phyloP scores from a whole-genome alignment of 306 rosid genomes.

The Ormosia emarginata region DNA sequence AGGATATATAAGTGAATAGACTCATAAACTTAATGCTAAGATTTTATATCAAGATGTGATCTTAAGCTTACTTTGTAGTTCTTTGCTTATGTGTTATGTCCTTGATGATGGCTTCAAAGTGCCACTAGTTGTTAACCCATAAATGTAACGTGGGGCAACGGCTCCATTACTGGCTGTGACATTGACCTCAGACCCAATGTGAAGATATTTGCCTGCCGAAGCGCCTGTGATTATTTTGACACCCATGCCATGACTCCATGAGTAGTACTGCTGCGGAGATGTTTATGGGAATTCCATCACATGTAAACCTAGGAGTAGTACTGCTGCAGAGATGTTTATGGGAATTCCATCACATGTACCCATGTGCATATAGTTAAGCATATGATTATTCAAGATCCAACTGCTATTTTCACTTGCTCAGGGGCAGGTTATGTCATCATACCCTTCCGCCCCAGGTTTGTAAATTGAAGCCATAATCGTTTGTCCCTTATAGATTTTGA shows the following conservation, averaged over 20 bases:
- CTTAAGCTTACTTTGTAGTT: too few relatives aligned
- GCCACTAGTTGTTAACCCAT: slow-evolving; percentile 53
- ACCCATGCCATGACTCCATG: slow-evolving; percentile 41
- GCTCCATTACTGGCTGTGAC: slow-evolving; percentile 64
- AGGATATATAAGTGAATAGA: too few relatives aligned
- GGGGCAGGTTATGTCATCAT: slow-evolving; percentile 58
- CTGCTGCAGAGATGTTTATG: slow-evolving; percentile 55
- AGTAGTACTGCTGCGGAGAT: slow-evolving; percentile 86
- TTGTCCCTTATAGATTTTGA: neutral
- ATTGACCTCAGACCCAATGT: slow-evolving; percentile 49
- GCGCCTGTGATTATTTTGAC: slow-evolving; percentile 77
- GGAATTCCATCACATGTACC: slow-evolving; percentile 64
- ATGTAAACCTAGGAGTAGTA: slow-evolving; percentile 10
- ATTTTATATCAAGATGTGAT: too few relatives aligned
- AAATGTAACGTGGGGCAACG: slow-evolving; percentile 64
- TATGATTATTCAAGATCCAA: slow-evolving; percentile 61
- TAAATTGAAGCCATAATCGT: neutral
- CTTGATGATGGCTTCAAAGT: slow-evolving; percentile 85
- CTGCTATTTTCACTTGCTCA: slow-evolving; percentile 72
- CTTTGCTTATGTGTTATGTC: too few relatives aligned
- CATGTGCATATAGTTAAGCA: slow-evolving; percentile 77
- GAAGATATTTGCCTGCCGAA: slow-evolving; percentile 62
- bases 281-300: slow-evolving; percentile 50
- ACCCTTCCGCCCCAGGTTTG: slow-evolving; percentile 74
- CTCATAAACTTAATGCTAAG: too few relatives aligned